These are phyloP conservation scores for Fusarium graminum DNA, from an alignment of 2,329 filamentous ascomycete genomes.

Conservation along the genomic window DNA sequence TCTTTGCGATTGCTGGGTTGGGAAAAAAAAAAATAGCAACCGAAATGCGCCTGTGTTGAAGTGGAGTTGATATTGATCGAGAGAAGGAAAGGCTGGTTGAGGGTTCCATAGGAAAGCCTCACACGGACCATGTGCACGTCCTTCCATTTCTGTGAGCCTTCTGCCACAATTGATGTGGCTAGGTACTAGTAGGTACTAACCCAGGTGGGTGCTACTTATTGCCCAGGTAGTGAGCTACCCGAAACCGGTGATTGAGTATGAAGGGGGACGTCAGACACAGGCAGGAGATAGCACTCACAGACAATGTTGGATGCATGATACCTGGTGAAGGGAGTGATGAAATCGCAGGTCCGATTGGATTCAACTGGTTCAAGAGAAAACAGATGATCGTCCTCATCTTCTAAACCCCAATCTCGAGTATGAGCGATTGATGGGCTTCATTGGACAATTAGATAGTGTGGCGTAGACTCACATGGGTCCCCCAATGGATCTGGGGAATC, in stretches of 20 bases:
- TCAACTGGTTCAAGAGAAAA: not conserved
- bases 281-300: not conserved
- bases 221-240: not conserved
- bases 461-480: conserved; percentile 40
- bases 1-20: conserved; percentile 14
- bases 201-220: no score
- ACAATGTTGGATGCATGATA: not conserved
- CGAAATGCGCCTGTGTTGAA: conserved; percentile 33
- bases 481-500: conserved; percentile 39
- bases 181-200: not conserved
- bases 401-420: not conserved
- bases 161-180: conserved; percentile 39
- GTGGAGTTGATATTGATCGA: conserved; percentile 36
- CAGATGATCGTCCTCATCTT: not conserved
- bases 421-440: conserved; percentile 24
- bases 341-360: not conserved
- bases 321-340: not conserved
- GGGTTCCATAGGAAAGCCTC: conserved; percentile 13
- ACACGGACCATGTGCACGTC: conserved; percentile 26
- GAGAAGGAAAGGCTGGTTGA: conserved; percentile 36
- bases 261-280: conserved; percentile 1
- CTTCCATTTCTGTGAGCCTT: conserved; percentile 20
- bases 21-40: conserved; percentile 27
- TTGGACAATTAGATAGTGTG: conserved; percentile 34
- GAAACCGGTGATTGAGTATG: conserved; percentile 25